Base-by-base conservation (phyloP, 768 basidiomycete genomes). In the Russula sp. region DNA sequence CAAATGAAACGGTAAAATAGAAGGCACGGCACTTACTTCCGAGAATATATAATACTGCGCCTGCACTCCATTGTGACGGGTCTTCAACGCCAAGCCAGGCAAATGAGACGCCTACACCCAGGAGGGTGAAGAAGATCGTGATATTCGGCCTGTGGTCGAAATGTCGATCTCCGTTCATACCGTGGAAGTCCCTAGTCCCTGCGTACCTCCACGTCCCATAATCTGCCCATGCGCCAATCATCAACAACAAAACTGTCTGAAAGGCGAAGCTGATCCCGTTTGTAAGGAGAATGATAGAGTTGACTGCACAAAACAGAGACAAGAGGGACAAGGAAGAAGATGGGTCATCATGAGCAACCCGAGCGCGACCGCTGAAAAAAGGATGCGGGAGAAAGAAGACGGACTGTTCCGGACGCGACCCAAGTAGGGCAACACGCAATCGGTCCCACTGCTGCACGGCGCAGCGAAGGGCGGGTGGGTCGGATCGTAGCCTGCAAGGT, bases 241-340 rank as follows among this genome's bases (percentile, higher is more conserved):
- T 68, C 27, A 90, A 73, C 45, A 91, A 74, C 16, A 90, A 69
- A 16, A 79, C 80, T 0, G 88, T 87, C 73, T 91, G 89, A 32
- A 91, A 79, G 0, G 87, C 87, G 69, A 90, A 90, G 63, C 85
- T 86, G 49, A 91, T 84, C 4, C 89, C 89, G 68, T 91, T 91
- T 8, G 88, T 89, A 59, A 89, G 77, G 31, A 90, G 78, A 5
- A 90, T 86, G 64, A 90, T 88, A 2, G 88, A 87, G 68, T 88
- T 91, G 60, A 88, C 86, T 88, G 68, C 18, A 10, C 48, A 39
- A 32, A 22, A 7, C 6, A 51, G 34, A 47, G 27, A 27, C 27
- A 35, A 35, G 3, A 14, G 42, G 10, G 42, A 44, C 5, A 27
- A 57, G 18, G 37, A 37, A 22, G 34, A 14, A 35, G 7, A 32